A percentile compares a stretch with the other conserved stretches of the same genome.
Conservation (phyloP, 2,329 filamentous ascomycete genomes). For the Tetracladium maxilliforme region DNA sequence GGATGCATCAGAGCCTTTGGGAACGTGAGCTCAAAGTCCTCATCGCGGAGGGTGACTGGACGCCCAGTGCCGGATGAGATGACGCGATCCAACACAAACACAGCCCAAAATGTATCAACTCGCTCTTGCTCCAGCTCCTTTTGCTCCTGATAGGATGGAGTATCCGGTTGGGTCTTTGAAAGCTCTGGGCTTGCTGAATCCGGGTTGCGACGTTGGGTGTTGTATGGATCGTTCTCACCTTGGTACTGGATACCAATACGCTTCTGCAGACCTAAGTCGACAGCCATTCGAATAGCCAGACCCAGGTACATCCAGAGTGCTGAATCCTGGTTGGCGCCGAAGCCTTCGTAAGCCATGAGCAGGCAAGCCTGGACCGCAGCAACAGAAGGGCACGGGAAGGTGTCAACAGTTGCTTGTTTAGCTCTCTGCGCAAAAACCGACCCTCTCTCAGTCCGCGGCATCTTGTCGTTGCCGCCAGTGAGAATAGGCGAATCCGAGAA, state of each 20-base stretch:
- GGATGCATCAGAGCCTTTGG: constrained; percentile 34
- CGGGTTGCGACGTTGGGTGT: constrained; percentile 27
- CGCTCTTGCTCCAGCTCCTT: constrained; percentile 64
- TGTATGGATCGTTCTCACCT: constrained; percentile 34
- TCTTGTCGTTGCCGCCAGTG: constrained; percentile 30
- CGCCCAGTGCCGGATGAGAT: constrained; percentile 80
- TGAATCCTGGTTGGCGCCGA: constrained; percentile 78
- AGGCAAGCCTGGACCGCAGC: constrained; percentile 74
- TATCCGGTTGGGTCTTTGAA: constrained; percentile 7
- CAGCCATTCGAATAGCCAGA: constrained; percentile 70
- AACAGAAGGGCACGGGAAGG: constrained; percentile 69
- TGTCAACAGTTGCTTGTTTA: constrained; percentile 69
- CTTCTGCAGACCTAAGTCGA: constrained; percentile 71
- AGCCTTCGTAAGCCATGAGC: constrained; percentile 76
- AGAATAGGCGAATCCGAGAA: constrained; percentile 54
- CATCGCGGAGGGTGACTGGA: constrained; percentile 69
- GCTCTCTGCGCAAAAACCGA: constrained; percentile 68
- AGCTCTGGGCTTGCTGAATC: constrained; percentile 15
- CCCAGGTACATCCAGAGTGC: constrained; percentile 90
- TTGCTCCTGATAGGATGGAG: constrained; percentile 33
- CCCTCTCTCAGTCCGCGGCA: constrained; percentile 52
- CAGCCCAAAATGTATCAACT: constrained; percentile 79
- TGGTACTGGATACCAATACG: constrained; percentile 56
- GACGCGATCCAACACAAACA: constrained; percentile 75
- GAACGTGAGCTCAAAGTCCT: constrained; percentile 71